phyloP scores from a whole-genome alignment of 176 grass and related monocot species.

The Pontederia crassipes region DNA sequence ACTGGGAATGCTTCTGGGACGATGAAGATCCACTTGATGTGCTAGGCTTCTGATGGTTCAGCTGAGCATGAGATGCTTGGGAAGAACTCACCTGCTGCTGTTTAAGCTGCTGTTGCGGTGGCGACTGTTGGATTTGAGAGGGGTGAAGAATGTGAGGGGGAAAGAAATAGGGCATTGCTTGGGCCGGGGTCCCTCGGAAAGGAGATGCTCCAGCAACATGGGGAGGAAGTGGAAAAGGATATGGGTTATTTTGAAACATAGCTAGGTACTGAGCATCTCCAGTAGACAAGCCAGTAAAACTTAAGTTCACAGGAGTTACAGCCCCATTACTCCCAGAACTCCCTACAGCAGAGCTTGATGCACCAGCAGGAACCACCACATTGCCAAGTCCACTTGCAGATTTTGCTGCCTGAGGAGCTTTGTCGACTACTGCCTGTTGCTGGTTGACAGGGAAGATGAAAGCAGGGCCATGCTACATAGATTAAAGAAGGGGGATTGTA shows the following conservation, averaged over 20 bases:
- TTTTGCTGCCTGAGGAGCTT: constrained; percentile 40
- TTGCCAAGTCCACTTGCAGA: constrained; percentile 24
- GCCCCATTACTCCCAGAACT: constrained; percentile 30
- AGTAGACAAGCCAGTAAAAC: constrained; percentile 55
- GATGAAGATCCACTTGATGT: constrained; percentile 44
- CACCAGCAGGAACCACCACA: constrained; percentile 27
- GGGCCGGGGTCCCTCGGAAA: constrained; percentile 44
- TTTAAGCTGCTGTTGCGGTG: constrained; percentile 19
- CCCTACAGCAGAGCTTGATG: constrained; percentile 20
- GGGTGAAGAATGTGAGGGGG: constrained; percentile 75
- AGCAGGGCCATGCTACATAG: constrained; percentile 53
- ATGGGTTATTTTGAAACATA: constrained; percentile 62
- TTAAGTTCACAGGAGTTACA: constrained; percentile 58
- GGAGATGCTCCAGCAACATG: constrained; percentile 49
- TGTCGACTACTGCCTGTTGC: constrained; percentile 50
- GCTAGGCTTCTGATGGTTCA: constrained; percentile 33
- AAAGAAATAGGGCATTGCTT: constrained; percentile 85
- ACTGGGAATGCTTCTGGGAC: constrained; percentile 16
- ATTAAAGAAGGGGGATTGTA: not conserved
- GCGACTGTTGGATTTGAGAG: constrained; percentile 44
- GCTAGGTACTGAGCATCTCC: constrained; percentile 71
- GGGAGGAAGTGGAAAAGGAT: constrained; percentile 61
- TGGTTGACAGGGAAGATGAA: constrained; percentile 87
- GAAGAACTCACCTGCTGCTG: constrained; percentile 17
- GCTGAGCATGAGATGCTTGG: constrained; percentile 10